A percentile compares a stretch with the other conserved stretches of the same genome.
These are phyloP conservation scores for Laguncularia racemosa DNA, from an alignment of 345 rosid genomes.

Conservation along the genomic window DNA sequence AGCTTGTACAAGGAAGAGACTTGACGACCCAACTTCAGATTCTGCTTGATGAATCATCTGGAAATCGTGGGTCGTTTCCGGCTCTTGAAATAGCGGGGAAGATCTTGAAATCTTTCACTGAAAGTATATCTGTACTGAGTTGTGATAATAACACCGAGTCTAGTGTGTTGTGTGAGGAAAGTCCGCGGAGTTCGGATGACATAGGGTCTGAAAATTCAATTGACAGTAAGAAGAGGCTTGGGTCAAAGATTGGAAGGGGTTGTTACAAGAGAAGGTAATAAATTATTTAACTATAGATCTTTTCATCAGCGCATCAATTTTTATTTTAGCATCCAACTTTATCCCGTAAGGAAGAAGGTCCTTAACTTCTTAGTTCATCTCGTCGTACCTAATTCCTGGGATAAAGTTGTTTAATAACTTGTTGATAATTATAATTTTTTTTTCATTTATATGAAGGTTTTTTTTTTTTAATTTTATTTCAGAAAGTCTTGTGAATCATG, in stretches of 20 bases:
- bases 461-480: constrained; percentile 7
- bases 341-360: too few species aligned
- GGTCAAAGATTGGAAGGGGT: constrained; percentile 48
- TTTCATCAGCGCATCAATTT: too few species aligned
- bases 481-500: constrained; percentile 45
- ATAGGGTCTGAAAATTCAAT: constrained; percentile 48
- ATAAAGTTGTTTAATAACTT: too few species aligned
- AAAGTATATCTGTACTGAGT: constrained; percentile 31
- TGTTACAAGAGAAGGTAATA: constrained; percentile 83
- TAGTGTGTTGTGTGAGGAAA: background rate
- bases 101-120: constrained; percentile 45
- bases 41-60: constrained; percentile 20
- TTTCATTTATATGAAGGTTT: background rate
- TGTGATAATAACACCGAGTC: background rate
- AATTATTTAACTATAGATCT: background rate
- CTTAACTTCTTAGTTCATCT: too few species aligned
- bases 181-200: constrained; percentile 14
- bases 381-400: too few species aligned
- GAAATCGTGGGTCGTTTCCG: constrained; percentile 10
- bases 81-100: constrained; percentile 29
- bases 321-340: too few species aligned
- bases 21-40: constrained; percentile 37
- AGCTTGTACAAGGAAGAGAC: constrained; percentile 49
- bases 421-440: background rate
- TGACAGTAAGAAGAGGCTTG: constrained; percentile 44